Conservation (phyloP, 2,329 filamentous ascomycete species). For the Monilinia polystroma region DNA sequence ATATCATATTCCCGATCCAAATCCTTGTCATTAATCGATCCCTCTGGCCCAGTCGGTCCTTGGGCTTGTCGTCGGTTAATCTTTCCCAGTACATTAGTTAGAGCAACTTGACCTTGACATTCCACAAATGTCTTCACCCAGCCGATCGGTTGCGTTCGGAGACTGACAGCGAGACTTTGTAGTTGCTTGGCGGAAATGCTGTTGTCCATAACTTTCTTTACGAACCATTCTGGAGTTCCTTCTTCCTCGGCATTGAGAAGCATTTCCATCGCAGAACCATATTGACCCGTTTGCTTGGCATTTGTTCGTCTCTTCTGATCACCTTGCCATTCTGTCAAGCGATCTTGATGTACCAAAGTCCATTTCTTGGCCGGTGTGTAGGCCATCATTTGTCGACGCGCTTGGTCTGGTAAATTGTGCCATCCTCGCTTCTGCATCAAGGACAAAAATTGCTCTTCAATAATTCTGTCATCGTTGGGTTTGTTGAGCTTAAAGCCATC, state of each 20-base stretch:
- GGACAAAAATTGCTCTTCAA: conserved; percentile 87
- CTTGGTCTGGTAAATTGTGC: conserved; percentile 95
- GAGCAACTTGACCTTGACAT: conserved; percentile 91
- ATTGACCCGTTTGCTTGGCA: conserved; percentile 68
- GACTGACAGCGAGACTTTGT: conserved; percentile 87
- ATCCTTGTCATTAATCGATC: conserved; percentile 61
- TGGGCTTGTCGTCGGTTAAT: conserved; percentile 85
- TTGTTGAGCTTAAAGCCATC: conserved; percentile 61
- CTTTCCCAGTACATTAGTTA: conserved; percentile 90
- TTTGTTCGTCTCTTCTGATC: conserved; percentile 86
- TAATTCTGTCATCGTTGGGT: conserved; percentile 76
- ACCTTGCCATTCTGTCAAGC: conserved; percentile 87
- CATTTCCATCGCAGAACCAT: conserved; percentile 65
- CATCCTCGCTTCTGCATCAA: conserved; percentile 97
- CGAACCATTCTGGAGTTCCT: conserved; percentile 96
- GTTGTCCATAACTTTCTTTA: conserved; percentile 95
- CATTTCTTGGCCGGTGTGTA: conserved; percentile 96
- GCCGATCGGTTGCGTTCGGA: conserved; percentile 93
- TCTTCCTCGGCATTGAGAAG: conserved; percentile 85
- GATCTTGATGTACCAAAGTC: conserved; percentile 94
- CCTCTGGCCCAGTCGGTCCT: conserved; percentile 54
- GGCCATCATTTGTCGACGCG: conserved; percentile 90
- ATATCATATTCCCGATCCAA: conserved; percentile 86
- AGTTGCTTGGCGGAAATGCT: conserved; percentile 88
- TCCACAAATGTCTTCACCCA: conserved; percentile 98